phyloP scores from a whole-genome alignment of 345 rosid genomes.

The Raphanus sativus region DNA sequence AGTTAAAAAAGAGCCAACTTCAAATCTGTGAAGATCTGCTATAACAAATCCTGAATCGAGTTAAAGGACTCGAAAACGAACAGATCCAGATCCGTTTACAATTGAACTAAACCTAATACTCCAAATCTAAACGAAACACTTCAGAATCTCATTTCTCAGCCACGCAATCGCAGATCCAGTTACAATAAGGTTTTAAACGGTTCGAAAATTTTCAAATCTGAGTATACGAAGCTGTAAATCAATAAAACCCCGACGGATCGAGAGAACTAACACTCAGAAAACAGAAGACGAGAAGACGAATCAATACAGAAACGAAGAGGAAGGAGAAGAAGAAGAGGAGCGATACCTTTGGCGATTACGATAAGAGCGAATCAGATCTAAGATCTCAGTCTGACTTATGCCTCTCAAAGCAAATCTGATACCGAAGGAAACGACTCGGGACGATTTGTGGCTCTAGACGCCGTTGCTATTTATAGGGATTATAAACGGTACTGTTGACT shows the following conservation, averaged over 20 bases:
- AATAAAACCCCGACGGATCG: not conserved
- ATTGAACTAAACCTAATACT: not conserved
- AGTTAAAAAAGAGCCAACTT: too few species aligned
- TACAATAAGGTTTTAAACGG: not conserved
- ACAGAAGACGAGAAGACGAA: not conserved
- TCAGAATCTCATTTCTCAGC: not conserved
- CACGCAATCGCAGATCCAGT: not conserved
- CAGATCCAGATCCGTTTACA: conserved; percentile 18
- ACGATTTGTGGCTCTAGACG: conserved; percentile 9
- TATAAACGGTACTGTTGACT: conserved; percentile 29
- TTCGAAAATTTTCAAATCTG: not conserved
- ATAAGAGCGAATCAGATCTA: conserved; percentile 10
- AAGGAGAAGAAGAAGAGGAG: not conserved
- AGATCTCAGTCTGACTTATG: not conserved
- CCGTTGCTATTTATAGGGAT: conserved; percentile 29
- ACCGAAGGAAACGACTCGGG: conserved; percentile 21
- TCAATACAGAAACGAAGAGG: not conserved
- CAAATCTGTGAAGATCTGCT: conserved; percentile 18
- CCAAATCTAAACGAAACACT: not conserved
- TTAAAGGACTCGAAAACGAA: not conserved
- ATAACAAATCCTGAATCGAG: not conserved
- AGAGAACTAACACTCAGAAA: not conserved
- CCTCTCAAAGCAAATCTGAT: conserved; percentile 7
- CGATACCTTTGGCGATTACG: conserved; percentile 17
- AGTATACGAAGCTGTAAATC: not conserved